Conservation (phyloP, 345 rosid genomes). For the Camelina laxa region DNA sequence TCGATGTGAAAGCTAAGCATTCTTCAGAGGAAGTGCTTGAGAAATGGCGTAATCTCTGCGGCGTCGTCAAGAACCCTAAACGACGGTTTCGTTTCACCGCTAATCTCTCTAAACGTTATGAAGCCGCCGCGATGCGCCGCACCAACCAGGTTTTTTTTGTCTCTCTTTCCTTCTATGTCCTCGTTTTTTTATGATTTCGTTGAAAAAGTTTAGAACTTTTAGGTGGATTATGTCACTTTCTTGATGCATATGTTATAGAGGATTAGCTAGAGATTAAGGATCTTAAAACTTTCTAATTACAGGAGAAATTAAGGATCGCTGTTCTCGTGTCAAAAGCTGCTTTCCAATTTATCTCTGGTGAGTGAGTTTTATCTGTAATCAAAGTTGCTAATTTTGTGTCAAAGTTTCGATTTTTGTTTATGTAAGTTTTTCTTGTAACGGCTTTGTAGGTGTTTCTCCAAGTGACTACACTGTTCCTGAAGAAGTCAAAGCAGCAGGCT, state of each 20-base stretch:
- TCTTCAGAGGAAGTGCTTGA: conserved; percentile 65
- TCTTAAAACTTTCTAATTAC: conserved; percentile 32
- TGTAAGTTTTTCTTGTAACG: conserved; percentile 3
- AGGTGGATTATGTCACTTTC: background rate
- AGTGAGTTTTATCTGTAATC: conserved; percentile 11
- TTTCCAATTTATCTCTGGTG: conserved; percentile 79
- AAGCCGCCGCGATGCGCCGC: conserved; percentile 89
- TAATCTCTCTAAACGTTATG: conserved; percentile 81
- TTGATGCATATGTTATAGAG: background rate
- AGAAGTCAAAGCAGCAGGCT: conserved; percentile 86
- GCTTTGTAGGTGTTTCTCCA: conserved; percentile 62
- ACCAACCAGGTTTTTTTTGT: conserved; percentile 67
- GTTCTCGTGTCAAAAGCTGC: conserved; percentile 95
- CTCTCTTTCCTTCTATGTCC: background rate
- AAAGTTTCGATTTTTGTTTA: conserved; percentile 18
- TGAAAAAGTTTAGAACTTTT: background rate
- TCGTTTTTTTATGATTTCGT: background rate
- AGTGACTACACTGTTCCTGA: conserved; percentile 81
- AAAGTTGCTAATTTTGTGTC: conserved; percentile 23
- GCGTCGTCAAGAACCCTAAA: conserved; percentile 86
- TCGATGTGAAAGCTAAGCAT: conserved; percentile 72
- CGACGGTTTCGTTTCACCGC: conserved; percentile 87
- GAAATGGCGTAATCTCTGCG: conserved; percentile 74
- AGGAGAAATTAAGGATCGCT: conserved; percentile 90
- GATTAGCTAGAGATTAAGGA: conserved; percentile 19